phyloP scores from a whole-genome alignment of 208 protist genomes.

The Herpetomonas samuelpessoai region DNA sequence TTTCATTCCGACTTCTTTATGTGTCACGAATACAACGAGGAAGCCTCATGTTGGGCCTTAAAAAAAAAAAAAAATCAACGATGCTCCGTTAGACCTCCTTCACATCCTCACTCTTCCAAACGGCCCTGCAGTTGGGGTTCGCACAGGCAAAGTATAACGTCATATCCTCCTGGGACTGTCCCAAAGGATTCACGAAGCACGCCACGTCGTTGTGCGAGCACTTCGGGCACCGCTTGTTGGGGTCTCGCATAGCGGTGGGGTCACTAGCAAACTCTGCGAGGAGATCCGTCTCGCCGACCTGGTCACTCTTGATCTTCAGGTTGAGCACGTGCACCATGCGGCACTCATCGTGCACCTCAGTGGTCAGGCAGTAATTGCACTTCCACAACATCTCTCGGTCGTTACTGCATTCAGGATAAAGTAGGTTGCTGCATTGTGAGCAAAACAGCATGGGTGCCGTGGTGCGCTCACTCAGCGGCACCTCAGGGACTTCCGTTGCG shows the following conservation, averaged over 20 bases:
- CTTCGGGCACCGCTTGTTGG: constrained; percentile 67
- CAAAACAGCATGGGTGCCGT: constrained; percentile 90
- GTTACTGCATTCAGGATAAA: constrained; percentile 78
- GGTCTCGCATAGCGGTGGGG: constrained; percentile 84
- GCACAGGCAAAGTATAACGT: constrained; percentile 89
- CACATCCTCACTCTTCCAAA: constrained; percentile 77
- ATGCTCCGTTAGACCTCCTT: constrained; percentile 32
- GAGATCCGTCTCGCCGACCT: constrained; percentile 71
- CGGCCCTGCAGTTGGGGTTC: constrained; percentile 71
- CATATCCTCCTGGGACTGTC: constrained; percentile 88
- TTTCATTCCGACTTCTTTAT: too few species aligned
- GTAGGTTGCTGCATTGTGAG: constrained; percentile 78
- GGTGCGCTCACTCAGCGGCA: constrained; percentile 32
- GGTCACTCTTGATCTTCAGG: constrained; percentile 77
- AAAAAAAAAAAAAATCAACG: constrained; percentile 9
- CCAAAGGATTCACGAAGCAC: constrained; percentile 90
- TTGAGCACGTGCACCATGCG: constrained; percentile 90
- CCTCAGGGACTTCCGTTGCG: neutral
- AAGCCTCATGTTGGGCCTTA: too few species aligned
- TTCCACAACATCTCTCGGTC: constrained; percentile 69
- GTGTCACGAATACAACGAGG: too few species aligned
- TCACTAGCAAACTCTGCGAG: constrained; percentile 87
- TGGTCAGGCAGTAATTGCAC: constrained; percentile 85
- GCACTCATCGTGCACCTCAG: constrained; percentile 70
- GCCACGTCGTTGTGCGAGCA: constrained; percentile 71